Evolutionary conservation across 306 rosid species (phyloP).

Genomic region (Medicago ruthenica): DNA sequence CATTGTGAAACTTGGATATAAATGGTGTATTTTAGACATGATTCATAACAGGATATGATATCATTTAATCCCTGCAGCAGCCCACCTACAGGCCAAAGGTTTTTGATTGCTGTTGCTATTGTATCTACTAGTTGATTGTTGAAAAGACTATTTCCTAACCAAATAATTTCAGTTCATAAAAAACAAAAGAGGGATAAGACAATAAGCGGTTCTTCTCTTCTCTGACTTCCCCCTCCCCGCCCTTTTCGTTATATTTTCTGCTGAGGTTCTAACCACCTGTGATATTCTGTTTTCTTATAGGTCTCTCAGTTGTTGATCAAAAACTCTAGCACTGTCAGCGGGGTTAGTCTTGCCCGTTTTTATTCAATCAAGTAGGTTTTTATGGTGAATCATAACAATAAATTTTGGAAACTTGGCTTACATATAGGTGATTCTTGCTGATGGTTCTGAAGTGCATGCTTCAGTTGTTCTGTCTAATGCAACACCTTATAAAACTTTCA

Average conservation of each 20-base stretch:
- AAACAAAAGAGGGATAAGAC: slow-evolving; percentile 16
- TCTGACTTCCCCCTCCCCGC: not conserved
- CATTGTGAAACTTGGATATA: slow-evolving; percentile 8
- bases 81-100: not conserved
- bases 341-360: slow-evolving; percentile 75
- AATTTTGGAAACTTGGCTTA: slow-evolving; percentile 39
- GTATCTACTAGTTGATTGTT: slow-evolving; percentile 29
- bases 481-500: slow-evolving; percentile 86
- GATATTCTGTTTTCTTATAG: slow-evolving; percentile 48
- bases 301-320: slow-evolving; percentile 75
- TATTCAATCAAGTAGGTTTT: slow-evolving; percentile 47
- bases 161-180: not conserved
- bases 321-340: slow-evolving; percentile 68
- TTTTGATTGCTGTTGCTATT: slow-evolving; percentile 1
- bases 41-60: slow-evolving; percentile 2
- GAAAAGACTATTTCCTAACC: not conserved
- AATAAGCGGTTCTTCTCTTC: slow-evolving; percentile 10
- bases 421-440: slow-evolving; percentile 76
- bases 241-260: not conserved
- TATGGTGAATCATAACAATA: slow-evolving; percentile 37
- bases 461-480: slow-evolving; percentile 89
- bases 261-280: slow-evolving; percentile 18
- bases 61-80: not conserved
- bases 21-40: not conserved
- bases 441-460: slow-evolving; percentile 78